phyloP scores from a whole-genome alignment of 768 basidiomycete species.

The Collybiopsis luxurians region DNA sequence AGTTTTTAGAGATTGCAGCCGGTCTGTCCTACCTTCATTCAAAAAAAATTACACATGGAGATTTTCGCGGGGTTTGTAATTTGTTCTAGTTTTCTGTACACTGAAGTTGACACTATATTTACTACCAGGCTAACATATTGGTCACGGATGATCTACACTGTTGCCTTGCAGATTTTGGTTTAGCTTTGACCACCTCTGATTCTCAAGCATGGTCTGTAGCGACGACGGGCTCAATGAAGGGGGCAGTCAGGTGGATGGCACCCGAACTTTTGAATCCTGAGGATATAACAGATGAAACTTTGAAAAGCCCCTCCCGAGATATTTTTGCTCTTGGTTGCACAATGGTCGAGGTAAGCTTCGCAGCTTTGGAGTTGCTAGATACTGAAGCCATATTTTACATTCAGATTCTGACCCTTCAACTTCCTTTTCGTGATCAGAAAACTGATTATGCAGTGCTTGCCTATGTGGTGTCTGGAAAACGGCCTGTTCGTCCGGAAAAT shows the following conservation, averaged over 20 bases:
- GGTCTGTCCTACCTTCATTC: constrained; percentile 34
- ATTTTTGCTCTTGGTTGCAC: constrained; percentile 16
- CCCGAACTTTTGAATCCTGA: constrained; percentile 7
- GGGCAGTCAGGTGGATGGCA: constrained; percentile 14
- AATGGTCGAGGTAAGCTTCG: constrained; percentile 14
- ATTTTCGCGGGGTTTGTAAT: constrained; percentile 21
- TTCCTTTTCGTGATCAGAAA: constrained; percentile 4
- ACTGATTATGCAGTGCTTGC: constrained; percentile 2
- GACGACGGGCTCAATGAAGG: constrained; percentile 9
- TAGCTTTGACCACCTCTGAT: constrained; percentile 7
- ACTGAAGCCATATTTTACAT: not conserved
- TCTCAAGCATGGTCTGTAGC: constrained; percentile 5
- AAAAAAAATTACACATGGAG: constrained; percentile 7
- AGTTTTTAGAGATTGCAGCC: constrained; percentile 33
- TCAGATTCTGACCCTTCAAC: constrained; percentile 2
- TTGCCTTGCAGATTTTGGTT: constrained; percentile 18
- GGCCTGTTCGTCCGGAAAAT: not conserved
- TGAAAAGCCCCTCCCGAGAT: constrained; percentile 10
- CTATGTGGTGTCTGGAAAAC: not conserved
- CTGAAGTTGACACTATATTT: too few species aligned
- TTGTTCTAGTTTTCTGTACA: not conserved
- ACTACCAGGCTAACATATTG: constrained; percentile 17
- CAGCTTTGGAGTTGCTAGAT: not conserved
- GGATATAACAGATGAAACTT: not conserved
- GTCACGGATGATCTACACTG: constrained; percentile 11